A percentile compares a stretch with the other conserved stretches of the same genome.
Evolutionary conservation across 2,329 filamentous ascomycete species (phyloP).

Genomic region (Penicillium decumbens): DNA sequence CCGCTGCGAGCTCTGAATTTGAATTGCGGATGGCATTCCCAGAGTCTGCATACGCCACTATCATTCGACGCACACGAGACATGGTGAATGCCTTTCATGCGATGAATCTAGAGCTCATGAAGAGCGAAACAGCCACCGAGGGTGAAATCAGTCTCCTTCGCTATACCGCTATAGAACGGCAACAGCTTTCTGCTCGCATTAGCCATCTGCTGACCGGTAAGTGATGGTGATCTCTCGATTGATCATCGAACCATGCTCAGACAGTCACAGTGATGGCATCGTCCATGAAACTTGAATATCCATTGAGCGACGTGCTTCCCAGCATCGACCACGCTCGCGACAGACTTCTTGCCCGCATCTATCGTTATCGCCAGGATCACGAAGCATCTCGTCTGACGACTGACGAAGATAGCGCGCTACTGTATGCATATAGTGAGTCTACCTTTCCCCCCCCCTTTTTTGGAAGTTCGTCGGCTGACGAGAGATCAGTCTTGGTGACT

Average conservation of each 20-base stretch:
- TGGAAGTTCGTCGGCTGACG: not conserved
- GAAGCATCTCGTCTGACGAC: slow-evolving; percentile 44
- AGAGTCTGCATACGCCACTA: slow-evolving; percentile 63
- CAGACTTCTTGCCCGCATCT: slow-evolving; percentile 77
- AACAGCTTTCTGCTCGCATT: slow-evolving; percentile 77
- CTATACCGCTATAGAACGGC: slow-evolving; percentile 74
- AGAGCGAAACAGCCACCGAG: slow-evolving; percentile 67
- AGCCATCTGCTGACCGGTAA: slow-evolving; percentile 71
- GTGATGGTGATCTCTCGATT: slow-evolving; percentile 15
- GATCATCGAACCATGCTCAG: not conserved
- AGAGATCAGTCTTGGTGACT: slow-evolving; percentile 55
- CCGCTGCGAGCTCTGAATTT: slow-evolving; percentile 75
- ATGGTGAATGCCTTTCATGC: slow-evolving; percentile 93
- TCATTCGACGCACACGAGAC: slow-evolving; percentile 73
- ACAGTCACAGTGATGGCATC: slow-evolving; percentile 70
- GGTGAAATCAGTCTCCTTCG: slow-evolving; percentile 77
- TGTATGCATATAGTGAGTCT: slow-evolving; percentile 78
- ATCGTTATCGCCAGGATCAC: slow-evolving; percentile 73
- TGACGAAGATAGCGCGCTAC: slow-evolving; percentile 72
- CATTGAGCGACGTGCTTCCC: slow-evolving; percentile 81
- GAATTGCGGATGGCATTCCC: slow-evolving; percentile 86
- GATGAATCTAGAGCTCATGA: slow-evolving; percentile 87
- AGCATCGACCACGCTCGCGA: slow-evolving; percentile 77
- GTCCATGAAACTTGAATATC: slow-evolving; percentile 90
- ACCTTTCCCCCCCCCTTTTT: slow-evolving; percentile 1